Percentiles rank a stretch among this genome's conserved stretches.
Conservation (phyloP, 306 rosid genomes). For the Urtica urens region DNA sequence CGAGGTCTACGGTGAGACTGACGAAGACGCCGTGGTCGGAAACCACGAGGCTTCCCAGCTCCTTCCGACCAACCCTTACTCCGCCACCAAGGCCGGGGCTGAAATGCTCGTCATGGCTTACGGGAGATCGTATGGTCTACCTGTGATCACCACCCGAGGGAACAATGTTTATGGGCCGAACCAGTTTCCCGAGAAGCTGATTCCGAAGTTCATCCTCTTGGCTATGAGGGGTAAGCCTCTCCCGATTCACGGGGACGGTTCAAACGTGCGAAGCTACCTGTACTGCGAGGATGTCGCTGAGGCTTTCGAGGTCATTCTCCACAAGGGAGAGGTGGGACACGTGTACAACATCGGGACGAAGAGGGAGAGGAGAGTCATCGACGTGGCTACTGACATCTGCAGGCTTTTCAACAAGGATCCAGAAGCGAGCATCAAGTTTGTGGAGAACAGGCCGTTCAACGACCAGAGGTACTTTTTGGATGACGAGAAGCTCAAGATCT, state of each 20-base stretch:
- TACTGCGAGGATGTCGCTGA: conserved; percentile 93
- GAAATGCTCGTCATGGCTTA: conserved; percentile 98
- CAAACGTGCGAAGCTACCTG: conserved; percentile 81
- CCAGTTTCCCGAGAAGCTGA: conserved; percentile 81
- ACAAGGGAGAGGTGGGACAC: conserved; percentile 92
- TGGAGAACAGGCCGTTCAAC: conserved; percentile 84
- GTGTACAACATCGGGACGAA: conserved; percentile 82
- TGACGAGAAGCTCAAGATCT: conserved; percentile 59
- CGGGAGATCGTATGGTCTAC: conserved; percentile 78
- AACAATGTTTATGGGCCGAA: conserved; percentile 89
- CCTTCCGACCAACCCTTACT: conserved; percentile 85
- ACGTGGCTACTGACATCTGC: conserved; percentile 78
- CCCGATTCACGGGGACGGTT: conserved; percentile 91
- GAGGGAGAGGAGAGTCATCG: conserved; percentile 82
- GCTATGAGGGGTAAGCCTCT: conserved; percentile 83
- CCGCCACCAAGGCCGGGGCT: conserved; percentile 91
- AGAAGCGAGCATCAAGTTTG: conserved; percentile 59
- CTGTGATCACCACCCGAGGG: conserved; percentile 86
- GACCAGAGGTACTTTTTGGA: conserved; percentile 83
- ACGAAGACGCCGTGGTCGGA: conserved; percentile 85
- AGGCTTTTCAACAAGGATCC: conserved; percentile 52
- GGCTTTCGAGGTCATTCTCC: conserved; percentile 86
- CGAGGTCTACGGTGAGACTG: conserved; percentile 93
- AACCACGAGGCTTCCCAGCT: conserved; percentile 93
- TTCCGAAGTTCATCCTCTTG: conserved; percentile 81